Base-by-base conservation (phyloP, 495 filamentous ascomycete species). In the Hyphodiscus hymeniophilus region DNA sequence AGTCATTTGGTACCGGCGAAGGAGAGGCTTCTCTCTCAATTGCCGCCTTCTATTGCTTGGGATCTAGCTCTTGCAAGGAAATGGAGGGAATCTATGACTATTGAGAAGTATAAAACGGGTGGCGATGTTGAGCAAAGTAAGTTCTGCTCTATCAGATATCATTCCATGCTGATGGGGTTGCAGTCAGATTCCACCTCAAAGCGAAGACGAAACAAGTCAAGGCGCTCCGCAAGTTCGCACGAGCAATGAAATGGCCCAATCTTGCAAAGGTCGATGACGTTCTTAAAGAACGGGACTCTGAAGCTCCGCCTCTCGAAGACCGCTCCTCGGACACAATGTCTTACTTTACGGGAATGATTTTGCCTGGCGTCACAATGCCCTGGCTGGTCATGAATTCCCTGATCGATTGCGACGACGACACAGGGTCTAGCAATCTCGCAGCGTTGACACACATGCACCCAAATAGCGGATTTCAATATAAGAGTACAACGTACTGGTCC, bases 361-460 rank as follows among this genome's bases (percentile, higher is more conserved):
- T 86, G 5, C 83, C 83, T 6, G 83, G 83, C n/a, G 62, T 66
- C 42, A 83, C 80, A 15, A 75, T 84, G 47, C 76, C 80, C 26
- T 87, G 78, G 64, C 72, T 86, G 13, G 75, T 83, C 35, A 85
- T 87, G 79, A 85, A 83, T 59, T 64, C 79, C 16, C 69, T 87
- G 16, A 75, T 85, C 51, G 83, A 86, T 62, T 81, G 82, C 55
- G 81, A 86, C 59, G 73, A 73, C 2, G 76, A 80, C 18, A 75
- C 74, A 75, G 77, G 8, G 68, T 76, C 47, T 64, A 77, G 39
- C 32, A 41, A 38, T 21, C 75, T 85, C 18, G 73, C 74, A 42
- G 66, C 79, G 38, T 69, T 87, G 6, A 74, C 73, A 16, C 73
- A 83, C 56, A 68, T 76, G 55, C 69, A 77, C 36, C 77, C 80